Percentiles rank a stretch among this genome's conserved stretches.
phyloP scores from a whole-genome alignment of 768 basidiomycete species.

The Clathrus columnatus region DNA sequence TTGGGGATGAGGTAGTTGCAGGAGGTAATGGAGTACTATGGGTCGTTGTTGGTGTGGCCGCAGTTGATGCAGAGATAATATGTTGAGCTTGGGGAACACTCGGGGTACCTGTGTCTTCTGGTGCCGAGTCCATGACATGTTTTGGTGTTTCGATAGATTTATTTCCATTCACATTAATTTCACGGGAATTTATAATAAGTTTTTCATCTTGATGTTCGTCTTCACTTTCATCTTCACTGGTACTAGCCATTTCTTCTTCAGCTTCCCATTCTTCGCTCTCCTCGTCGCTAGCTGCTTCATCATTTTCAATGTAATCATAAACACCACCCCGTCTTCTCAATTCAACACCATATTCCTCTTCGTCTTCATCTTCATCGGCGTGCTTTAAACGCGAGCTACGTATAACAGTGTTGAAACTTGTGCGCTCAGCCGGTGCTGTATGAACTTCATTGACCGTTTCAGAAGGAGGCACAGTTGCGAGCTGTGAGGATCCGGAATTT shows the following conservation, averaged over 20 bases:
- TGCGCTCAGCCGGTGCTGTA: conserved; percentile 5
- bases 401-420: not conserved
- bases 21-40: not conserved
- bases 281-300: not conserved
- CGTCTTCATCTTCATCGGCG: not conserved
- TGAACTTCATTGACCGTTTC: not conserved
- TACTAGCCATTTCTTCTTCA: not conserved
- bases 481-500: not conserved
- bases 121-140: not conserved
- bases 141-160: not conserved
- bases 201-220: not conserved
- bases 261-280: not conserved
- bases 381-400: not conserved
- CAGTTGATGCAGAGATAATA: too few species aligned
- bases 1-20: not conserved
- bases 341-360: conserved; percentile 9
- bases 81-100: too few species aligned
- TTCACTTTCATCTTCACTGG: not conserved
- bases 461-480: conserved; percentile 1
- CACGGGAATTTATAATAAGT: not conserved
- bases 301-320: not conserved
- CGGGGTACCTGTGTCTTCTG: too few species aligned
- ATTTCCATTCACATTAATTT: not conserved
- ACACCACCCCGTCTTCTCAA: not conserved
- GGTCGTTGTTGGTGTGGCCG: not conserved